Evolutionary conservation across 441 rosid species (phyloP).

Genomic region (Corymbia calophylla): DNA sequence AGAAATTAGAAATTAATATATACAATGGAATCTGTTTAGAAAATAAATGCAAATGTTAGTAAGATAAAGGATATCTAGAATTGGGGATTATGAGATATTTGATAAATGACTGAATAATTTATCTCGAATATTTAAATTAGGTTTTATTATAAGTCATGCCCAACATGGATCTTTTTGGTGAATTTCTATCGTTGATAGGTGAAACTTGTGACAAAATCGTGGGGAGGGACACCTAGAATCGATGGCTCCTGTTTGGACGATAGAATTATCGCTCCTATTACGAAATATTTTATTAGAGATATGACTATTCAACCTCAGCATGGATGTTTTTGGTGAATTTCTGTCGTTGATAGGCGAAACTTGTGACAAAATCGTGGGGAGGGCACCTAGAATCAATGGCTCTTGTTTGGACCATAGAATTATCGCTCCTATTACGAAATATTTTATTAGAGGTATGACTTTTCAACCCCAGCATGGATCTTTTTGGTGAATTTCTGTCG

Average conservation of each 20-base stretch:
- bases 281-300: background rate
- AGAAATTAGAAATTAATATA: background rate
- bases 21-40: background rate
- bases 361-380: background rate
- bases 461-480: background rate
- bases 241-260: background rate
- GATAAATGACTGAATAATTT: background rate
- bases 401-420: background rate
- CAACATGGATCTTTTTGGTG: background rate
- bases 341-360: background rate
- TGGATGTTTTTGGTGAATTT: background rate
- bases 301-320: too few species aligned
- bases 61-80: background rate
- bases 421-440: background rate
- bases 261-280: background rate
- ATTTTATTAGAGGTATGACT: background rate
- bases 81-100: background rate
- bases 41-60: background rate
- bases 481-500: background rate
- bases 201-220: background rate
- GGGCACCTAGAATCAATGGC: background rate
- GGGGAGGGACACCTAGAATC: background rate
- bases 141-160: background rate
- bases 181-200: background rate
- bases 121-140: background rate